Base-by-base conservation (phyloP, 2,329 filamentous ascomycete genomes). In the Diplodia intermedia region DNA sequence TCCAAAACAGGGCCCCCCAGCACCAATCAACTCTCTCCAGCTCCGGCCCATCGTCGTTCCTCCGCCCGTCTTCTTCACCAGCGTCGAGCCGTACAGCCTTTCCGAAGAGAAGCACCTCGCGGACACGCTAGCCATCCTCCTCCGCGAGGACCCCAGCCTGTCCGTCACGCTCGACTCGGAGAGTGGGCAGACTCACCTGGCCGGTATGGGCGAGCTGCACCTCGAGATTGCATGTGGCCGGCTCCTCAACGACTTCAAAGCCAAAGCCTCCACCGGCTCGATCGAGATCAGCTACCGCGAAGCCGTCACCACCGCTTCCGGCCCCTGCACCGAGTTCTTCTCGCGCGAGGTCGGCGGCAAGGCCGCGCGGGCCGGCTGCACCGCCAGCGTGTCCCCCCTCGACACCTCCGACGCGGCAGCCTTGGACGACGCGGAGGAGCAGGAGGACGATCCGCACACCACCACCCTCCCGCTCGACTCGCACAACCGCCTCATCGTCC, bases 201-300 rank as follows among this genome's bases (percentile, higher is more conserved):
- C 94, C 65, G 95, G 95, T 4, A 98, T 99, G 95, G 95, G 95
- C 8, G 93, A 97, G 74, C 86, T 99, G 33, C 95, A 99, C 79
- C 85, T 99, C 0, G 95, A 99, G 74, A 95, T 99, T 60, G 94
- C 94, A 0, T 85, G 93, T 61, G 92, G 98, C 78, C 88, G 94
- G 53, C 87, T 99, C 11, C 89, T 95, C 71, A 91, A 92, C 65
- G 93, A 97, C 75, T 90, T 97, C 80, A 97, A 95, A 77, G 93
- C 84, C 78, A 97, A 88, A 85, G 93, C 84, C 70, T 89, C 82
- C 20, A 97, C 97, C 83, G 94, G 94, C 14, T 90, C 89, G 65
- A 97, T 99, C 70, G 92, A 97, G 73, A 97, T 99, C 69, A 93
- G 96, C 72, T 99, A 98, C 80, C 90, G 96, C 66, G 95, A 99